Conservation (phyloP, 1,284 basidiomycete genomes). For the Coniferiporia weirii region DNA sequence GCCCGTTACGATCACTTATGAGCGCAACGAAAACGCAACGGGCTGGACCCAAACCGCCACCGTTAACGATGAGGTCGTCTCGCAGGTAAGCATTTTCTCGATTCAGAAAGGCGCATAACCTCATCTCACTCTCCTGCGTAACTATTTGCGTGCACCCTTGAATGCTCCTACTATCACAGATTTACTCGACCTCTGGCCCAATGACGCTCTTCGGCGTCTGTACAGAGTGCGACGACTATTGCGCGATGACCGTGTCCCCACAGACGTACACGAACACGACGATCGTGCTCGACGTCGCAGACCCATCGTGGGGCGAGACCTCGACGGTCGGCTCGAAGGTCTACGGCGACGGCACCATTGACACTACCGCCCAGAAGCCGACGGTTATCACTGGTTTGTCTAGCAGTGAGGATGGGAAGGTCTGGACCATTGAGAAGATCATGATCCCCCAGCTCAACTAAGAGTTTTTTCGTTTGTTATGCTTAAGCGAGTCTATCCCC, state of each 20-base stretch:
- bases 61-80: constrained; percentile 8
- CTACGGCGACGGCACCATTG: constrained; percentile 6
- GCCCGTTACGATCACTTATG: constrained; percentile 13
- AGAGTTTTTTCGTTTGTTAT: background rate
- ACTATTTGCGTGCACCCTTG: background rate
- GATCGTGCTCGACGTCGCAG: constrained; percentile 11
- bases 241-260: constrained; percentile 8
- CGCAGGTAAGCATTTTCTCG: constrained; percentile 3
- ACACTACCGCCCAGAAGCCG: background rate
- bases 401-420: constrained; percentile 10
- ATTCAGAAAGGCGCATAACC: background rate
- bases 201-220: constrained; percentile 19
- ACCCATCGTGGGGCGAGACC: constrained; percentile 8
- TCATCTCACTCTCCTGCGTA: background rate
- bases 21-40: constrained; percentile 9
- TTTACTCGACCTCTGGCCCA: constrained; percentile 12
- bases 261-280: constrained; percentile 19
- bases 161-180: background rate
- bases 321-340: constrained; percentile 8
- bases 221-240: constrained; percentile 16
- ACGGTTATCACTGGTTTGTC: constrained; percentile 10
- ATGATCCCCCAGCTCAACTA: constrained; percentile 8
- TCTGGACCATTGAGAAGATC: constrained; percentile 12
- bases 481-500: no score
- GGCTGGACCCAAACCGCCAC: constrained; percentile 13